These are phyloP conservation scores for Nothopassalora personata DNA, from an alignment of 2,329 filamentous ascomycete genomes.

Conservation along the genomic window DNA sequence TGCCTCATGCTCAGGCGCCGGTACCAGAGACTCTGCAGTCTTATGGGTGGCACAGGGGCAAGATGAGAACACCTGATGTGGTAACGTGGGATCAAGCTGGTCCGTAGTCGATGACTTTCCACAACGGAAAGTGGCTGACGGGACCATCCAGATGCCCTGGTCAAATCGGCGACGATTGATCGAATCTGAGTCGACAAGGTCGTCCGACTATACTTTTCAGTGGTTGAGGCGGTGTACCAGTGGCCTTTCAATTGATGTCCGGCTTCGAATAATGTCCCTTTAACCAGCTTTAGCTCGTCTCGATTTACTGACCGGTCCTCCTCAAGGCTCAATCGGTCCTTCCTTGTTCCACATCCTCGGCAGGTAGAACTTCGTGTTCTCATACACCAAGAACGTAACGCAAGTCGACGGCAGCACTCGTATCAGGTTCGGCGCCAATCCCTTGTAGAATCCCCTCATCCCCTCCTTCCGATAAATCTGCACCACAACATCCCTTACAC, in stretches of 20 bases:
- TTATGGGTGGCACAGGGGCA: neutral
- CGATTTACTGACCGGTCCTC: neutral
- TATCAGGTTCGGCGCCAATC: conserved; percentile 80
- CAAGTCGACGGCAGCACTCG: conserved; percentile 91
- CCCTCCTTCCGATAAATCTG: conserved; percentile 79
- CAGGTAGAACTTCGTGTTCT: conserved; percentile 78
- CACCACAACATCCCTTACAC: conserved; percentile 63
- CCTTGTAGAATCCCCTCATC: conserved; percentile 80
- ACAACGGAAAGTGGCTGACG: neutral
- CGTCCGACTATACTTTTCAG: neutral
- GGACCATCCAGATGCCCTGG: neutral
- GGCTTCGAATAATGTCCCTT: too few relatives aligned
- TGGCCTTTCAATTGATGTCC: too few relatives aligned
- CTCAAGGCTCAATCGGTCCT: conserved; percentile 6
- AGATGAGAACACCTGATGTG: neutral
- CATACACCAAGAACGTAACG: conserved; percentile 95
- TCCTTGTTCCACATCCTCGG: conserved; percentile 32
- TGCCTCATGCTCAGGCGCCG: neutral
- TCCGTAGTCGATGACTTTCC: neutral
- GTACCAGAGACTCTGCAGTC: neutral
- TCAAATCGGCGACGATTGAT: neutral
- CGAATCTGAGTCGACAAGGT: neutral
- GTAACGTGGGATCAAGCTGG: neutral
- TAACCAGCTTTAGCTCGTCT: too few relatives aligned
- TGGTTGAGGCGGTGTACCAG: neutral